Evolutionary conservation across 176 grass and related monocot species (phyloP), one percentile per base, ranked within the genome.

Genomic region (Oryza glaberrima): DNA sequence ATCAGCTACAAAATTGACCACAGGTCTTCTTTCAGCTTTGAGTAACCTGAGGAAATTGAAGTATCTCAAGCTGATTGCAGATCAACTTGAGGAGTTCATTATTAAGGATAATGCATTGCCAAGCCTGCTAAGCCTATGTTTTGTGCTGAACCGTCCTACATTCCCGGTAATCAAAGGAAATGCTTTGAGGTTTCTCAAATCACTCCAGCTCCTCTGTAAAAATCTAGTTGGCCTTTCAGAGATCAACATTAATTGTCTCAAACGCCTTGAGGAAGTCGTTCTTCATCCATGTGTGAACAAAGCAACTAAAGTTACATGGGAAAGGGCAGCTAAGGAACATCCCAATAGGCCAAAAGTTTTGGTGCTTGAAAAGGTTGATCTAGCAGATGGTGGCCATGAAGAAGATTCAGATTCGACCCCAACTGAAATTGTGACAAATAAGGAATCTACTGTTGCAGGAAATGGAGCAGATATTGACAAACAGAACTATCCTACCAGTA

Each of bases 261-360:
- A 4, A 71, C 19, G 3, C 4, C 43, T 86, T 19, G 61, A 25
- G 3, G 76, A 79, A 69, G 28, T 86, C n/a, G 73, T 4, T 7
- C 84, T 86, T 38, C 40, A 79, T 86, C 9, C 9, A 49, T 19
- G 41, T 65, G 28, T 86, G 9, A 48, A 4, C 3, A 3, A 47
- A 73, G 10, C 11, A 52, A 80, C 84, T 7, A 48, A 16, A 36
- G 15, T 4, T 13, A 23, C 48, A 7, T 79, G 28, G 76, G 26
- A 73, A 34, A 73, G 4, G 30, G 76, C 44, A 0, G 28, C 84
- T 36, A 70, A 70, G 17, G 23, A 61, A 13, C 83, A 85, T 58
- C 66, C 83, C 9, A 85, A 85, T 7, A 69, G 66, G 45, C 82
- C 72, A 84, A 76, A 30, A 84, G 1, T 76, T 60, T 30, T 82